Evolutionary conservation across 2,329 filamentous ascomycete species (phyloP).

Genomic region (Sclerotinia borealis): DNA sequence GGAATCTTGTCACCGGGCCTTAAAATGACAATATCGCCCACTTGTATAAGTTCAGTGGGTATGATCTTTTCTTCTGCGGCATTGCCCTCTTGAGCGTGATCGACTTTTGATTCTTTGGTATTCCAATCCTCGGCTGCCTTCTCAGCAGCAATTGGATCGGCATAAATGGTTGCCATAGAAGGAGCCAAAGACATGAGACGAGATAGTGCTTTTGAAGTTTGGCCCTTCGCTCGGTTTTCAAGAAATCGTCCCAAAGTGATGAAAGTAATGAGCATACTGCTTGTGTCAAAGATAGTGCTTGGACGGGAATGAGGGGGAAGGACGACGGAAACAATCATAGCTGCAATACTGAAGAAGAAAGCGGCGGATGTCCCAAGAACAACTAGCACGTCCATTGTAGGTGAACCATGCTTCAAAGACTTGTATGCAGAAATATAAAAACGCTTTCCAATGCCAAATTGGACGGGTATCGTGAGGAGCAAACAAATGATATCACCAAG

Average conservation of each 20-base stretch:
- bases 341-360: conserved; percentile 88
- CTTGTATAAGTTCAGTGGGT: conserved; percentile 88
- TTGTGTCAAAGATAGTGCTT: conserved; percentile 91
- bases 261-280: conserved; percentile 97
- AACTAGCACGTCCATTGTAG: conserved; percentile 96
- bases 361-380: conserved; percentile 90
- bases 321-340: conserved; percentile 77
- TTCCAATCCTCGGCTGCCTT: conserved; percentile 82
- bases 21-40: conserved; percentile 88
- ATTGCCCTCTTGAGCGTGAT: conserved; percentile 43
- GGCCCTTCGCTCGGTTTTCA: conserved; percentile 91
- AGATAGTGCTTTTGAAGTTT: conserved; percentile 91
- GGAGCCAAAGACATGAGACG: conserved; percentile 92
- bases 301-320: conserved; percentile 73
- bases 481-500: conserved; percentile 84
- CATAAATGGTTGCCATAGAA: conserved; percentile 95
- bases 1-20: conserved; percentile 95
- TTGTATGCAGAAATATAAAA: conserved; percentile 95
- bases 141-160: conserved; percentile 86
- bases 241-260: conserved; percentile 85
- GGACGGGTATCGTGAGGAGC: conserved; percentile 79
- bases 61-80: conserved; percentile 79
- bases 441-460: conserved; percentile 91
- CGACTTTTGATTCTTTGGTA: conserved; percentile 41
- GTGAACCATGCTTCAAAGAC: conserved; percentile 80